Evolutionary conservation across 2,329 filamentous ascomycete species (phyloP), one percentile per base, ranked within the genome.

Genomic region (Ceratocystis smalleyi): DNA sequence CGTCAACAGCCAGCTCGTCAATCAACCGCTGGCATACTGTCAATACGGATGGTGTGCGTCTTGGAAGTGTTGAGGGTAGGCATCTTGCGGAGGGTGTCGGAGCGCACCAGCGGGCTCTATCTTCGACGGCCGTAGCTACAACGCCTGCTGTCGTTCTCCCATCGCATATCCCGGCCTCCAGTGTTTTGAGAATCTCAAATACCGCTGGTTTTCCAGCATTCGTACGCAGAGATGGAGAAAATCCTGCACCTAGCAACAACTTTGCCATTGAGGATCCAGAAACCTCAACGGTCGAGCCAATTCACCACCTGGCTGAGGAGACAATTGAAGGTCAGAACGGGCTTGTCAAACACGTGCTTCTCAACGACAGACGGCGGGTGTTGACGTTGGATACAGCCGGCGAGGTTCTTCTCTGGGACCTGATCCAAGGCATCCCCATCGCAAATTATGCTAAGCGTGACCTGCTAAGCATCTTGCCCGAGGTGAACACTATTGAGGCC

Each of bases 321-420:
- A 90, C 88, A 0, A 94, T 99, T 59, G 91, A 96, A 74, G 94
- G 94, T 1, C 91, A 96, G 71, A 92, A 96, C 75, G 94, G 94
- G 8, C 77, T 99, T 63, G 90, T 97, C 67, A 99, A 97, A 74
- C 89, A 96, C 73, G 86, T 87, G 70, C 81, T 97, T 69, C 79
- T 99, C 67, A 97, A 95, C 73, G 92, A 99, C 72, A 83, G 92
- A 69, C 87, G 89, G 71, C 83, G 91, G 66, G 91, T 95, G 3
- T 77, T 99, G 68, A 99, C 94, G 0, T 77, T 96, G 62, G 94
- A 99, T 73, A 96, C 94, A 1, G 91, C 92, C 1, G 94, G 94
- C 17, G 94, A 99, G 71, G 91, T 97, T 2, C 78, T 96, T 59
- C 76, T 99, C 68, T 99, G 94, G 94, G 94, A 99, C 78, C 77